Evolutionary conservation across 179 eudicot species (phyloP), one percentile per base, ranked within the genome.

Genomic region (Gypsophila paniculata): DNA sequence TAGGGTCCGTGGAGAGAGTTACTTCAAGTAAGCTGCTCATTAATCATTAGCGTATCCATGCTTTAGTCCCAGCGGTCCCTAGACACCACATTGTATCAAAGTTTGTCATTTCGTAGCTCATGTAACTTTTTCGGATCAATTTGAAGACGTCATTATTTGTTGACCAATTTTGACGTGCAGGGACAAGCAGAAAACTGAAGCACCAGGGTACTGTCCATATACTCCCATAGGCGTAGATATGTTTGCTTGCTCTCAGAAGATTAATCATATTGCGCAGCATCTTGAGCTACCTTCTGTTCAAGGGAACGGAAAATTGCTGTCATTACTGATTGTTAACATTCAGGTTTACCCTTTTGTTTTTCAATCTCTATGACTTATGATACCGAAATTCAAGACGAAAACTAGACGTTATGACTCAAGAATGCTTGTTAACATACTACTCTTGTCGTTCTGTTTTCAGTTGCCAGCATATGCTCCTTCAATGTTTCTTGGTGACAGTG

Each of bases 211-310:
- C 74, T 79, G 88, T 66, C 96, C 98, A 8, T 92, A 92, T 55
- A 75, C 69, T 21, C 94, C 98, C 10, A 86, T 88, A 34, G 96
- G 98, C 21, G 86, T 79, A 22, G 98, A 92, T 79, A 36, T 90
- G 68, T 92, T 90, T 61, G 81, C 78, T 60, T 81, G 84, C 65
- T 74, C 94, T 21, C 82, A 79, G 21, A 92, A 92, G 86, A 83
- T 92, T 52, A 77, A 74, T 61, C 98, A 92, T 70, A 85, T 92
- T 61, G 98, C 96, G 72, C 86, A 86, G 74, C 82, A 88, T 75
- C 77, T 92, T 73, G 88, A 92, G 54, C 94, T 92, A 67, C 96
- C 91, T 17, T 58, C 67, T 65, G 77, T 80, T 51, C 77, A 85
- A 60, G 48, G 83, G 62, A 81, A 87, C 68, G 80, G 79, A 34